A percentile compares a stretch with the other conserved stretches of the same genome.
Conservation (phyloP, 805 yeast genomes). For the Candida ipomoeae region DNA sequence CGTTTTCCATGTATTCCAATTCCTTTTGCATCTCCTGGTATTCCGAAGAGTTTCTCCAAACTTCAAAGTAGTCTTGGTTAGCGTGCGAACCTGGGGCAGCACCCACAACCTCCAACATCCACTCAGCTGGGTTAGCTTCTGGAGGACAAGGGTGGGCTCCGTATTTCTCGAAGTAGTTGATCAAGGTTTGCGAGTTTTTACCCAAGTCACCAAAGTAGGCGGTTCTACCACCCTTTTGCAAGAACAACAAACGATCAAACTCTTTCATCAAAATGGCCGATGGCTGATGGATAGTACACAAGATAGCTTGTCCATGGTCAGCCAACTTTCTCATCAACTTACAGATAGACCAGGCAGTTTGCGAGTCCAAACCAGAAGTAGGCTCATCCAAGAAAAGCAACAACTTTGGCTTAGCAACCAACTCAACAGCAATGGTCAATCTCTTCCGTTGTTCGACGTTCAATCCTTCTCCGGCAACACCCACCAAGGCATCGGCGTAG, state of each 20-base stretch:
- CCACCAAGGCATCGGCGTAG: conserved; percentile 77
- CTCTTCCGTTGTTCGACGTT: conserved; percentile 22
- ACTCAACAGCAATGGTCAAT: conserved; percentile 63
- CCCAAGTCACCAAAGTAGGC: conserved; percentile 84
- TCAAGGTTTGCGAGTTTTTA: conserved; percentile 51
- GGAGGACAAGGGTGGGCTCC: conserved; percentile 63
- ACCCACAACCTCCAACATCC: conserved; percentile 86
- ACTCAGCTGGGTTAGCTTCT: conserved; percentile 31
- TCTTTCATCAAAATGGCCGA: conserved; percentile 65
- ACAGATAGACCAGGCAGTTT: conserved; percentile 67
- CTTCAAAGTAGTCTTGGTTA: conserved; percentile 66
- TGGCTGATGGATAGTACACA: conserved; percentile 78
- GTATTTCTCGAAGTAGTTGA: conserved; percentile 62
- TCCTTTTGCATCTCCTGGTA: conserved; percentile 55
- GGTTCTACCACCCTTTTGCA: conserved; percentile 73
- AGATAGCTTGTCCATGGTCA: conserved; percentile 67
- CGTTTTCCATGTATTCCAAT: conserved; percentile 60
- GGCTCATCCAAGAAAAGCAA: conserved; percentile 67
- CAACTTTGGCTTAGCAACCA: conserved; percentile 64
- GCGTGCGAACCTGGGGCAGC: conserved; percentile 81
- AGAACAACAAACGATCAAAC: conserved; percentile 62
- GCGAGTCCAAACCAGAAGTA: conserved; percentile 69
- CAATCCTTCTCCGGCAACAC: conserved; percentile 62
- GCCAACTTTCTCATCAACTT: conserved; percentile 64
- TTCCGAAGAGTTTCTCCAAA: conserved; percentile 72